These are phyloP conservation scores for Pseudogymnoascus sp. DNA, from an alignment of 2,329 filamentous ascomycete species.

Conservation along the genomic window DNA sequence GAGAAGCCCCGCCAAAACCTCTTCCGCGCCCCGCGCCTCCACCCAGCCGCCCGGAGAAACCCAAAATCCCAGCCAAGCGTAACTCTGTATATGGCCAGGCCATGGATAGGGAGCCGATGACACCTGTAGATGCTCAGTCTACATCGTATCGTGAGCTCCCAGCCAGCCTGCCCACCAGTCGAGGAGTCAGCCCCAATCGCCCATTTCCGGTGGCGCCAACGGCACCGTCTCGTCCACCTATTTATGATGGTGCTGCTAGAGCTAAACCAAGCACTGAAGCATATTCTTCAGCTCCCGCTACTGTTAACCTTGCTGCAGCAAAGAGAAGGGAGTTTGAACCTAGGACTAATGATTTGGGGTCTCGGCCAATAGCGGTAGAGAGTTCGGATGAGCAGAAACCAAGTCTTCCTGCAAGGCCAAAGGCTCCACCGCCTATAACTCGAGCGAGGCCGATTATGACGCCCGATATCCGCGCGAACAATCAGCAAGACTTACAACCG, in stretches of 20 bases:
- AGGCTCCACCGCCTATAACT: background rate
- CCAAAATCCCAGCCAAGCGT: conserved; percentile 43
- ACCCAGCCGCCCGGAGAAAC: conserved; percentile 74
- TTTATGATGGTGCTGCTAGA: background rate
- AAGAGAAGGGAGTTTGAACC: background rate
- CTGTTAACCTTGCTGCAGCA: background rate
- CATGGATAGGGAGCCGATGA: background rate
- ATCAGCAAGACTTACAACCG: background rate
- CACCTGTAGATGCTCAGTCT: background rate
- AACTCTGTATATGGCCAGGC: conserved; percentile 13
- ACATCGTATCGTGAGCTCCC: background rate
- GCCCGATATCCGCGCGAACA: background rate
- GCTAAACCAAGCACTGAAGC: background rate
- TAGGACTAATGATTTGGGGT: background rate
- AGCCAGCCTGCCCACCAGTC: background rate
- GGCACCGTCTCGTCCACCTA: background rate
- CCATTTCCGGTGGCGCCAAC: background rate
- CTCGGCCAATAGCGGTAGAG: background rate
- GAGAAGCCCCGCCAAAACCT: conserved; percentile 34
- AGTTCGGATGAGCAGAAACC: conserved; percentile 2
- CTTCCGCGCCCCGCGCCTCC: conserved; percentile 41
- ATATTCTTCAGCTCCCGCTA: background rate
- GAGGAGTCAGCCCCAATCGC: conserved; percentile 3
- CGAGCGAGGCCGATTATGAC: background rate
- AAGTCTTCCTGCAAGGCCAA: background rate